Evolutionary conservation across 2,329 filamentous ascomycete genomes (phyloP).

Genomic region (Fusarium humuli): DNA sequence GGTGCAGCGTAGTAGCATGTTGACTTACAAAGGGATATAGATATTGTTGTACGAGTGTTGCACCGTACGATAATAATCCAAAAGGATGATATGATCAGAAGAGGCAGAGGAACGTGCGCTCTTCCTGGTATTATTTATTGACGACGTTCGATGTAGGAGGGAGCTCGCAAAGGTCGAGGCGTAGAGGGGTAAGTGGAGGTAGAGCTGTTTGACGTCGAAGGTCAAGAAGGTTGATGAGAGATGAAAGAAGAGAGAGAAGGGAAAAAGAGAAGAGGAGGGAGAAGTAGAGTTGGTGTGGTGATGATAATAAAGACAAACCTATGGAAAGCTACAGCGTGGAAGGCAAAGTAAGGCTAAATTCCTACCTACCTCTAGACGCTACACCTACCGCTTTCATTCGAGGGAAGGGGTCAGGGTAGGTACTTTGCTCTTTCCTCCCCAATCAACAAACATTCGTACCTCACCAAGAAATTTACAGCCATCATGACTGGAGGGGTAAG

Average conservation of each 20-base stretch:
- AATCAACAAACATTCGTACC: slow-evolving; percentile 35
- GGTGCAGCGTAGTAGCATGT: slow-evolving; percentile 38
- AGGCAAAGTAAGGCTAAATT: slow-evolving; percentile 25
- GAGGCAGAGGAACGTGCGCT: slow-evolving; percentile 46
- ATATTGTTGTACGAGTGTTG: slow-evolving; percentile 45
- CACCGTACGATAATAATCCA: slow-evolving; percentile 48
- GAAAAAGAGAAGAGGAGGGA: slow-evolving; percentile 27
- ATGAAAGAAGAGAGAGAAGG: slow-evolving; percentile 20
- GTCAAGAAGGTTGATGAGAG: slow-evolving; percentile 23
- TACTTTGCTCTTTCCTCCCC: slow-evolving; percentile 32
- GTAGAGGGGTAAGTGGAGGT: slow-evolving; percentile 20
- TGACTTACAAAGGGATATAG: slow-evolving; percentile 42
- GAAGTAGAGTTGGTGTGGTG: slow-evolving; percentile 36
- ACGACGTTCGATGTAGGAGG: slow-evolving; percentile 37
- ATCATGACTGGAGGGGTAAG: slow-evolving; percentile 29
- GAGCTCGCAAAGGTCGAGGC: slow-evolving; percentile 29
- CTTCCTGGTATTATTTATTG: slow-evolving; percentile 37
- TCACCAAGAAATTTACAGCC: slow-evolving; percentile 35
- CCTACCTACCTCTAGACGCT: not conserved
- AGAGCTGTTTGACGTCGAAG: slow-evolving; percentile 21
- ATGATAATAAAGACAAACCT: slow-evolving; percentile 38
- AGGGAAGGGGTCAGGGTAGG: slow-evolving; percentile 7
- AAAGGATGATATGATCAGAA: slow-evolving; percentile 44
- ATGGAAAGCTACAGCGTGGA: not conserved
- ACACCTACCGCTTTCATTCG: not conserved